Conservation (phyloP, 176 grass and related monocot genomes). For the Aegilops sharonensis region DNA sequence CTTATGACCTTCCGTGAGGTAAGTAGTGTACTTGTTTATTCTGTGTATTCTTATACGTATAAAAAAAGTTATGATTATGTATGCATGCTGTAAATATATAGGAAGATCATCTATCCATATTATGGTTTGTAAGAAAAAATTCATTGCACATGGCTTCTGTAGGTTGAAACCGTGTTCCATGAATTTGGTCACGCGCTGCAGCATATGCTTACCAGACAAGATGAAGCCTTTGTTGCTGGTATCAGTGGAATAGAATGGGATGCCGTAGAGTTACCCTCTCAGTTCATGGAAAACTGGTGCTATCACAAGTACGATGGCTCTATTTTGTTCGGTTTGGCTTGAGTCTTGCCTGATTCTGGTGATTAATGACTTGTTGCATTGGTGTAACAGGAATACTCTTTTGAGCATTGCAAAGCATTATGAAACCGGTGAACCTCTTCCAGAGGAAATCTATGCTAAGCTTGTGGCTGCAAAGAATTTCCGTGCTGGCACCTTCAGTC, state of each 20-base stretch:
- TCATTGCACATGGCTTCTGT: conserved; percentile 20
- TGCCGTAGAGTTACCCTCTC: conserved; percentile 95
- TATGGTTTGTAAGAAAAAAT: conserved; percentile 4
- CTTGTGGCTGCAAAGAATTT: conserved; percentile 97
- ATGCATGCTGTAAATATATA: conserved; percentile 2
- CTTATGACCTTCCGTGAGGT: conserved; percentile 99
- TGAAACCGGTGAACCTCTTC: conserved; percentile 86
- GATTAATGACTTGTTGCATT: background rate
- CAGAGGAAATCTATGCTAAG: conserved; percentile 88
- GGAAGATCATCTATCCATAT: background rate
- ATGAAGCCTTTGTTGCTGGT: conserved; percentile 90
- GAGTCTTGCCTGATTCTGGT: background rate
- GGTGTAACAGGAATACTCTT: conserved; percentile 78
- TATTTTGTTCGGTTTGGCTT: conserved; percentile 15
- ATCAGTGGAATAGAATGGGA: conserved; percentile 98
- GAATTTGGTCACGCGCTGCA: conserved; percentile 99
- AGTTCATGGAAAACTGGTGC: conserved; percentile 99
- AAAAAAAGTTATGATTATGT: background rate
- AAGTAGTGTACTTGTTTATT: conserved; percentile 23
- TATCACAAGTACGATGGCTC: conserved; percentile 73
- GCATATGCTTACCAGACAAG: conserved; percentile 98
- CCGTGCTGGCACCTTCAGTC: conserved; percentile 89
- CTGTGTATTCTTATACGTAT: background rate
- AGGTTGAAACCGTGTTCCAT: conserved; percentile 99
- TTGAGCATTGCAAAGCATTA: conserved; percentile 96